Evolutionary conservation across 169 alveolate genomes (phyloP), one percentile per base, ranked within the genome.

Genomic region (Babesia ovata): DNA sequence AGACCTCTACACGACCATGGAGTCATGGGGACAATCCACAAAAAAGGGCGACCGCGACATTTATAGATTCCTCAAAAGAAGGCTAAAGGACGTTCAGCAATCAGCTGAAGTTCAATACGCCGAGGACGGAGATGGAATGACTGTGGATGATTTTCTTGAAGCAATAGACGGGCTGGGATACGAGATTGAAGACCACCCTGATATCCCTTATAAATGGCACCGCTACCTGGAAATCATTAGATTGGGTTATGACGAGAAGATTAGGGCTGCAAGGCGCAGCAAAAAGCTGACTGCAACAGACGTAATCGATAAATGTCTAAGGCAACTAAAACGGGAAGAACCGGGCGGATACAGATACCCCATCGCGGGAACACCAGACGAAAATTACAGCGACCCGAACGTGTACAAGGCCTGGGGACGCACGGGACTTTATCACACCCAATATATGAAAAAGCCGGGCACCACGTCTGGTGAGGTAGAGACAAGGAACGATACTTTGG

Each of bases 331-430:
- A 7, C 44, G 46, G 24, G 78, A 81, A 39, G 88, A 81, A 26
- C 0, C 46, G 0, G 50, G 84, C 28, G 88, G 88, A 14, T 81
- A 63, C 50, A 60, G 74, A 48, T 81, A 54, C 72, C 88, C 88
- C 19, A 63, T 81, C 26, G 73, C 53, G 4, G 88, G 88, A 1
- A 9, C 88, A 28, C 79, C 79, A 0, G 83, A 71, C 8, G 88
- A 81, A 36, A 14, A 16, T n/a, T 63, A 62, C 54, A 63, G 62
- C 42, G 84, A 72, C 52, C 75, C 65, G 19, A 63, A 70, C 50
- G 79, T 44, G 49, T 71, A 71, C 45, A 81, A 62, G 62, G 17
- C 58, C 16, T 81, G 88, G 88, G 88, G 84, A 14, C 60, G 78
- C 10, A 81, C 88, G 21, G 65, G 45, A 24, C 49, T 81, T 13